These are phyloP conservation scores for Lachancea meyersii DNA, from an alignment of 805 yeast genomes.

Conservation along the genomic window DNA sequence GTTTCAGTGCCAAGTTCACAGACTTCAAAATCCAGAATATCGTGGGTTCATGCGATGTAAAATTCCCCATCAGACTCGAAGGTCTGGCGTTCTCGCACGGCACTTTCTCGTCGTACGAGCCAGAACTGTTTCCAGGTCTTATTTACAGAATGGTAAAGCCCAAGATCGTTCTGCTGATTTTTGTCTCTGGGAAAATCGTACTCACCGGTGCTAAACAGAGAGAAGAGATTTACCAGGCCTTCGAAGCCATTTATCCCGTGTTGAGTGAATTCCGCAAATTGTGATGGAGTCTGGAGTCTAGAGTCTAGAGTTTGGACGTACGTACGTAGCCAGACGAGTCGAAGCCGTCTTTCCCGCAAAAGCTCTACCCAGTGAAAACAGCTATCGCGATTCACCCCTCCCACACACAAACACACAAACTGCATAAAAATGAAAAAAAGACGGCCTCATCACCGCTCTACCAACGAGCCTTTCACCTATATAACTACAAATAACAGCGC, in stretches of 20 bases:
- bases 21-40: constrained; percentile 97
- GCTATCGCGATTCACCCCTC: no score
- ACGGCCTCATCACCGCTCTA: background rate
- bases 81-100: constrained; percentile 98
- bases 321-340: no score
- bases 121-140: constrained; percentile 95
- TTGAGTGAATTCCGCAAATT: constrained; percentile 92
- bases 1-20: constrained; percentile 95
- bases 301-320: no score
- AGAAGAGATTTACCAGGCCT: constrained; percentile 96
- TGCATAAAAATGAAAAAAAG: background rate
- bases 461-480: background rate
- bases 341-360: no score
- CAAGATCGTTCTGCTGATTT: constrained; percentile 88
- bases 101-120: constrained; percentile 96
- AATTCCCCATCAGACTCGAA: constrained; percentile 94
- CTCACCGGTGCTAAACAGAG: constrained; percentile 98
- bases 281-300: constrained; percentile 14
- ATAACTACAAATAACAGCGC: constrained; percentile 1
- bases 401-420: background rate
- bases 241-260: constrained; percentile 97
- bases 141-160: constrained; percentile 99
- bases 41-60: constrained; percentile 97
- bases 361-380: no score
- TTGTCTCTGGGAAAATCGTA: constrained; percentile 96